Evolutionary conservation across 768 basidiomycete genomes (phyloP), one percentile per base, ranked within the genome.

Genomic region (Suillus hirtellus): DNA sequence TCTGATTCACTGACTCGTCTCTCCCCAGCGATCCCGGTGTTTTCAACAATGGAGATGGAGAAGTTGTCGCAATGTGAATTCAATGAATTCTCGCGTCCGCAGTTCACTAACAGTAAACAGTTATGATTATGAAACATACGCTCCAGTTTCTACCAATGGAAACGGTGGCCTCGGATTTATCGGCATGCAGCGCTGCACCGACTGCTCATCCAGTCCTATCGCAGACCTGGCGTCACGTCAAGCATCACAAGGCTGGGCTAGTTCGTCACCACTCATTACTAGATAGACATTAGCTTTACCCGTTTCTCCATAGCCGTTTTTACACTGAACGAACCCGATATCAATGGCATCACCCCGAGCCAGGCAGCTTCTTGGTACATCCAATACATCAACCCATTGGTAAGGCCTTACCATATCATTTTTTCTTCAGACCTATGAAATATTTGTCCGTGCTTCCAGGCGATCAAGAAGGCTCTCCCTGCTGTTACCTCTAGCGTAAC

Each of bases 381-480:
- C 14, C 14, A 76, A 54, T 67, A 76, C 53, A 70, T 78, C 31
- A 79, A 78, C 61, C 76, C 77, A 3, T 47, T 78, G 65, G 76
- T 78, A 67, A 42, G 74, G 31, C 7, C 11, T 21, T 34, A 50
- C n/a, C 34, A 2, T 1, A 17, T 59, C n/a, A 24, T 7, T 21
- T 31, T 14, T 4, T 24, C 38, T 34, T 19, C 4, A 34, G 24
- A 44, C n/a, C 21, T 46, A 38, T 40, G 37, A 3, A 31, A 34
- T 21, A 42, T 44, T 37, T 34, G 21, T 47, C 10, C 35, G 31
- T 46, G 1, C 37, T 62, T 54, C 38, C 46, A 78, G 77, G 11
- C 71, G 0, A 75, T 78, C 46, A 76, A 75, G 71, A 79, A 77
- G 60, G 77, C 78, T 2, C 74, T 79, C 37, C 78, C 78, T 6